Conservation (phyloP, 805 yeast species). For the Brettanomyces nanus region DNA sequence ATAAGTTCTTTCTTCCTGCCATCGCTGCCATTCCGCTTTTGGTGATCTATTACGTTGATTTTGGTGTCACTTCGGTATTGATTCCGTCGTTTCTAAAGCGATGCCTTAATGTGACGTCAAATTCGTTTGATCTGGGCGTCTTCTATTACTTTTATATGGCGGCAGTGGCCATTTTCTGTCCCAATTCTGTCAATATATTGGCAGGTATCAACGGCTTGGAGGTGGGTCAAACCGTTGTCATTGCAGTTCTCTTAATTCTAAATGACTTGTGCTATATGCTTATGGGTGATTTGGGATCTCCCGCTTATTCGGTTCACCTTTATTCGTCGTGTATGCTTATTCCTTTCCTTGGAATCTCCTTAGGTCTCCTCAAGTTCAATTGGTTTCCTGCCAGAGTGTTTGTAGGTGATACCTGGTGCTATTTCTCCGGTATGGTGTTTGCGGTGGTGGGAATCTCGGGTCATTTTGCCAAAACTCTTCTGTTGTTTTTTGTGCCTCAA, state of each 20-base stretch:
- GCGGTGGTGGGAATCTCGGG: conserved; percentile 95
- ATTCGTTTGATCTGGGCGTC: conserved; percentile 63
- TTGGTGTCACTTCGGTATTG: conserved; percentile 81
- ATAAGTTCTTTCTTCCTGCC: conserved; percentile 92
- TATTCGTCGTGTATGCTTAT: conserved; percentile 71
- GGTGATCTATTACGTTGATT: conserved; percentile 87
- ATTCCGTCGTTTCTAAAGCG: conserved; percentile 62
- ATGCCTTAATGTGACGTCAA: conserved; percentile 28
- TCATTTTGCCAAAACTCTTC: conserved; percentile 88
- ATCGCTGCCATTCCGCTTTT: conserved; percentile 87
- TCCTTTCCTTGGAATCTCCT: conserved; percentile 81
- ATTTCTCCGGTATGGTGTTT: conserved; percentile 97
- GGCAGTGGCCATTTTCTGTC: conserved; percentile 84
- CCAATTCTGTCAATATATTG: conserved; percentile 88
- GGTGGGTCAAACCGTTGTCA: conserved; percentile 85
- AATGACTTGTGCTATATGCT: conserved; percentile 69
- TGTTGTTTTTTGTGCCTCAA: conserved; percentile 84
- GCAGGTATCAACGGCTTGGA: conserved; percentile 97
- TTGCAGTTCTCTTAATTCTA: conserved; percentile 59
- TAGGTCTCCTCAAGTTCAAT: conserved; percentile 69
- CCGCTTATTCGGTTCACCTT: conserved; percentile 74
- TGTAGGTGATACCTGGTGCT: conserved; percentile 98
- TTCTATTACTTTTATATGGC: conserved; percentile 88
- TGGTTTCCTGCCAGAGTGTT: conserved; percentile 90
- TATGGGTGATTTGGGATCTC: conserved; percentile 27